phyloP scores from a whole-genome alignment of 768 basidiomycete genomes.

The Pleurotus platypus region DNA sequence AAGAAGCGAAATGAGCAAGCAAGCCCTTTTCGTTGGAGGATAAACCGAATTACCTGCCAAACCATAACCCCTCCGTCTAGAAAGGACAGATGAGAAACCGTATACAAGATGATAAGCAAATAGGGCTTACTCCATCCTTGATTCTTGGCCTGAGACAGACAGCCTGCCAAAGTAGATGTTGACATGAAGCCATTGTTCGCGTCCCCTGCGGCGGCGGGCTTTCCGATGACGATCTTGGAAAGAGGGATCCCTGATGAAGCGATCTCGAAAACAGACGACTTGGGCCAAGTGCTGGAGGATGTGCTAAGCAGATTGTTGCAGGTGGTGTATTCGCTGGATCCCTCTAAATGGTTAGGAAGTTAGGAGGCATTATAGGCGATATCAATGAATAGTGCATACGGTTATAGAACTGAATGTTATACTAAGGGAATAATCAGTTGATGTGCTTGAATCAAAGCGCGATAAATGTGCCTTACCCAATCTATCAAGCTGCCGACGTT shows the following conservation, averaged over 20 bases:
- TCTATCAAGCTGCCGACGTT: constrained; percentile 59
- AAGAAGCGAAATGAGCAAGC: background rate
- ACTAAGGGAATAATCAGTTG: constrained; percentile 15
- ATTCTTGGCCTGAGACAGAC: constrained; percentile 14
- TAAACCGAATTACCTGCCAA: constrained; percentile 21
- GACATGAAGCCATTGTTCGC: constrained; percentile 38
- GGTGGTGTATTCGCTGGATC: constrained; percentile 39
- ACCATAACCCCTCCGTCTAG: constrained; percentile 29
- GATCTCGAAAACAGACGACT: constrained; percentile 41
- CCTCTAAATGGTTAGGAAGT: constrained; percentile 25
- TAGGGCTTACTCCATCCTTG: constrained; percentile 3
- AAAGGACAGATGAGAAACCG: background rate
- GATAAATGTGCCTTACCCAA: constrained; percentile 29
- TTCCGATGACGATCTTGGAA: constrained; percentile 58
- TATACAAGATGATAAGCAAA: background rate
- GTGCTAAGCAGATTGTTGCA: constrained; percentile 34
- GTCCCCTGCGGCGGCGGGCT: constrained; percentile 37
- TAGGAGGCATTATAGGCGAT: background rate
- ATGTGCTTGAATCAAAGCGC: constrained; percentile 14
- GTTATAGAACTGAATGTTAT: constrained; percentile 49
- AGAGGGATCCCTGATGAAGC: constrained; percentile 39
- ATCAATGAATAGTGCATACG: constrained; percentile 25
- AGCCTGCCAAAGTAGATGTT: constrained; percentile 17
- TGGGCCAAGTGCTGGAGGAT: constrained; percentile 40
- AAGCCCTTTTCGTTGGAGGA: background rate